Base-by-base conservation (phyloP, 2,329 filamentous ascomycete species). In the Trichoderma pleuroti region DNA sequence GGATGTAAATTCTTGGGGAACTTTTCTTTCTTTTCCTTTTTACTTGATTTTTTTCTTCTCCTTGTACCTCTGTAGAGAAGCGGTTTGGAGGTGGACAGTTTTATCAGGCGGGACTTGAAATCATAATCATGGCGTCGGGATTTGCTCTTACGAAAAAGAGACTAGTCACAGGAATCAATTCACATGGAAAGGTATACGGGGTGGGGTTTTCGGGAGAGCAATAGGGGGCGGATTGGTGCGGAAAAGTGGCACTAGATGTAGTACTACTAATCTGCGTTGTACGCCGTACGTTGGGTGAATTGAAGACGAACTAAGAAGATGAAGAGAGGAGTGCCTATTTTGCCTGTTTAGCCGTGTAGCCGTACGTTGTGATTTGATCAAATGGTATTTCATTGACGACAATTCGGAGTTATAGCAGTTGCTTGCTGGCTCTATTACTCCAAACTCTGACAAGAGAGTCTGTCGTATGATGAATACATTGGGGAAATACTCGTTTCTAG, bases 71-170 rank as follows among this genome's bases (percentile, higher is more conserved):
- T 67, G 54, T 21, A 71, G 42, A 67, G 46, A 34, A 70, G 60
- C 62, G 69, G 28, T 56, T 66, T 61, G 73, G 74, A 60, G 73
- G 73, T 71, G 73, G 71, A 73, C 65, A 21, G 70, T 72, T 72
- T 30, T 74, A 78, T 78, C 75, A 68, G 78, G 79, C 78, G 77
- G 78, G 79, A 72, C 76, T 78, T 77, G 76, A 78, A 78, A 80
- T 75, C 75, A 72, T 71, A 61, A 68, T 72, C 36, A 64, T 59
- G 68, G 71, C 70, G 68, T 74, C 64, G 69, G 68, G 64, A 70
- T 71, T 52, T 67, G 59, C 72, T 69, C 59, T 54, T 69, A 64
- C 63, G 62, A 54, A 60, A 60, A 36, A 57, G 70, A 52, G 46
- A 70, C 52, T 62, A 56, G 42, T 49, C 42, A 49, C 21, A 30